Evolutionary conservation across 1,284 basidiomycete genomes (phyloP).

Genomic region (Leccinum griseonigrum): DNA sequence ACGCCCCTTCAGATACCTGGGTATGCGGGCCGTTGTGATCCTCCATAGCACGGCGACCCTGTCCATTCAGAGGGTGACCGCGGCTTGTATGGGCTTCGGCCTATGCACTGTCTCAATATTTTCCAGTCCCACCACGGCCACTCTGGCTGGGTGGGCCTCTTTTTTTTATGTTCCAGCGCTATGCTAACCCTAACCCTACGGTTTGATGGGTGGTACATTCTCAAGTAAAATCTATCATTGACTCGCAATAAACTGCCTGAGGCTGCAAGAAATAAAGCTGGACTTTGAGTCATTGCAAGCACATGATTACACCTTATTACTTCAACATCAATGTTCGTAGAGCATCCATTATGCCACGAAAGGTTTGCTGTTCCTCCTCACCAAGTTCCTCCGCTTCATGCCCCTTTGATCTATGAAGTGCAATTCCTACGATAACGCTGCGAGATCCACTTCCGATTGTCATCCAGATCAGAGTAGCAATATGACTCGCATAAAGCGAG

Average conservation of each 20-base stretch:
- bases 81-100: constrained; percentile 36
- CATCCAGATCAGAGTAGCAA: constrained; percentile 82
- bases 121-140: constrained; percentile 32
- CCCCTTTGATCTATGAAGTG: constrained; percentile 45
- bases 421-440: constrained; percentile 68
- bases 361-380: constrained; percentile 55
- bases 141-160: constrained; percentile 37
- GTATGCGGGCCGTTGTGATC: constrained; percentile 42
- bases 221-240: too few relatives aligned
- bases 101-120: constrained; percentile 36
- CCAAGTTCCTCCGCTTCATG: constrained; percentile 35
- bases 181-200: constrained; percentile 44
- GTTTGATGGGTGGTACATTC: too few relatives aligned
- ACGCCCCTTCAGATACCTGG: constrained; percentile 35
- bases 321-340: background rate
- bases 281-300: background rate
- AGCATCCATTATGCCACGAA: constrained; percentile 61
- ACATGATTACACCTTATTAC: background rate
- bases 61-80: constrained; percentile 33
- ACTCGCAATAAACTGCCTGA: too few relatives aligned
- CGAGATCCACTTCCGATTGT: constrained; percentile 43
- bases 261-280: background rate
- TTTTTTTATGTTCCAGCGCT: constrained; percentile 18
- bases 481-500: constrained; percentile 81
- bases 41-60: constrained; percentile 54